Percentiles rank a stretch among this genome's conserved stretches.
Evolutionary conservation across 495 filamentous ascomycete species (phyloP).

Genomic region (Hyaloscypha hepaticicola): DNA sequence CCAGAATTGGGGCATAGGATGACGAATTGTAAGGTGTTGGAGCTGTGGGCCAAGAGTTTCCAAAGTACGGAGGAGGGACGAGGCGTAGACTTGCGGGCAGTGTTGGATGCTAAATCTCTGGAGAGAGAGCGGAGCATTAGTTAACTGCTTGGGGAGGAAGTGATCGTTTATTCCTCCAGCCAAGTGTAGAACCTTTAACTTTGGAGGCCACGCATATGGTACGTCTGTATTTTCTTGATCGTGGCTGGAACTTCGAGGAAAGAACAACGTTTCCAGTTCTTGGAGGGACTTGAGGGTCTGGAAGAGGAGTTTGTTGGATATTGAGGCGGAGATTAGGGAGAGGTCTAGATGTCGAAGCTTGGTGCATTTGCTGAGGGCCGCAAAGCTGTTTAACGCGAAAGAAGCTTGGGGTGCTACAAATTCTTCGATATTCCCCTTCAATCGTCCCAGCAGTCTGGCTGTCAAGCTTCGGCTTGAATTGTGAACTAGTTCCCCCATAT

Average conservation of each 20-base stretch:
- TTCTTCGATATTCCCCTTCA: slow-evolving; percentile 55
- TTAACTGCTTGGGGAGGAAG: slow-evolving; percentile 38
- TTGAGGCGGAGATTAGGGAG: slow-evolving; percentile 53
- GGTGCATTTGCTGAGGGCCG: slow-evolving; percentile 60
- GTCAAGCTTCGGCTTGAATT: slow-evolving; percentile 64
- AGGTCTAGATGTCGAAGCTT: slow-evolving; percentile 58
- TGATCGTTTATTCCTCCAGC: slow-evolving; percentile 44
- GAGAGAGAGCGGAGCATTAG: slow-evolving; percentile 11
- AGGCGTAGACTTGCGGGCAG: slow-evolving; percentile 23
- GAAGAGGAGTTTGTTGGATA: slow-evolving; percentile 52
- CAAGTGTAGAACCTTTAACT: slow-evolving; percentile 42
- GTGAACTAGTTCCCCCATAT: slow-evolving; percentile 62
- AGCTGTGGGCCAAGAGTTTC: slow-evolving; percentile 21
- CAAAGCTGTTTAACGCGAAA: slow-evolving; percentile 64
- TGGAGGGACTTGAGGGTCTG: slow-evolving; percentile 49
- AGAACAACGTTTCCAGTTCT: slow-evolving; percentile 49
- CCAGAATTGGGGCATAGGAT: slow-evolving; percentile 29
- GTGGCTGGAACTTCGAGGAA: slow-evolving; percentile 53
- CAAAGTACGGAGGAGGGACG: slow-evolving; percentile 12
- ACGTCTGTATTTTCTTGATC: slow-evolving; percentile 25
- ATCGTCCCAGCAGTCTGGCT: slow-evolving; percentile 59
- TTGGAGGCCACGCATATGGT: slow-evolving; percentile 45
- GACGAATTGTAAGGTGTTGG: slow-evolving; percentile 30
- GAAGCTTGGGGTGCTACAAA: slow-evolving; percentile 66
- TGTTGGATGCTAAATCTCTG: slow-evolving; percentile 30